These are phyloP conservation scores for Neurospora crassa DNA, from an alignment of 2,329 filamentous ascomycete species.

Conservation along the genomic window DNA sequence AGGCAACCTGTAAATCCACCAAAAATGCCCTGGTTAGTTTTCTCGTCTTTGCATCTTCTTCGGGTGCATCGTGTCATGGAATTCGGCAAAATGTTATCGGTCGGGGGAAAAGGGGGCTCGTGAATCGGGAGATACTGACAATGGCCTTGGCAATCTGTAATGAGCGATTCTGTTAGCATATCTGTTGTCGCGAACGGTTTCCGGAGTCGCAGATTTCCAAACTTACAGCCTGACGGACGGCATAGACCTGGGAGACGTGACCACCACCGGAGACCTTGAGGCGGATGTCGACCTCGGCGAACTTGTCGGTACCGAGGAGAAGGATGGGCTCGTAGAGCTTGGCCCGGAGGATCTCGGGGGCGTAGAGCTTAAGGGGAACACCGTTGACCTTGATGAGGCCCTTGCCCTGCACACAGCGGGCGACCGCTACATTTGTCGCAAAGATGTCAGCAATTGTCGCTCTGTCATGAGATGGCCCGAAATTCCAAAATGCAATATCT, in stretches of 20 bases:
- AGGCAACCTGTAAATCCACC: conserved; percentile 40
- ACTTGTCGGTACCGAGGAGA: conserved; percentile 84
- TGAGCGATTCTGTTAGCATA: conserved; percentile 8
- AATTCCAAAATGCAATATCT: conserved; percentile 2
- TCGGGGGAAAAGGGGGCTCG: conserved; percentile 1
- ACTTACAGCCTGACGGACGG: conserved; percentile 76
- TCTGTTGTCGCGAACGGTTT: not conserved
- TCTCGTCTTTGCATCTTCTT: not conserved
- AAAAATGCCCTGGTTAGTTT: conserved; percentile 7
- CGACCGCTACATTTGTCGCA: conserved; percentile 16
- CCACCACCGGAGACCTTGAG: conserved; percentile 95
- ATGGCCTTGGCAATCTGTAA: conserved; percentile 79
- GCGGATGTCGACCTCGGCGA: conserved; percentile 76
- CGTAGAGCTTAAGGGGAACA: conserved; percentile 84
- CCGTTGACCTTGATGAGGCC: conserved; percentile 99
- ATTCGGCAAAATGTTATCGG: not conserved
- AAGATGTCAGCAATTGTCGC: conserved; percentile 8
- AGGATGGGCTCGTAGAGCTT: conserved; percentile 99
- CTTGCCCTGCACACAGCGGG: conserved; percentile 23
- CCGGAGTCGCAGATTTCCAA: not conserved
- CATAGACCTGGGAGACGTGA: conserved; percentile 83
- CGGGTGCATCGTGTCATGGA: not conserved
- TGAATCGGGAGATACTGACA: conserved; percentile 34
- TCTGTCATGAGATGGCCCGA: conserved; percentile 2
- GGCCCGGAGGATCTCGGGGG: conserved; percentile 96